phyloP scores from a whole-genome alignment of 2,329 filamentous ascomycete species.

The Whalleya microplaca region DNA sequence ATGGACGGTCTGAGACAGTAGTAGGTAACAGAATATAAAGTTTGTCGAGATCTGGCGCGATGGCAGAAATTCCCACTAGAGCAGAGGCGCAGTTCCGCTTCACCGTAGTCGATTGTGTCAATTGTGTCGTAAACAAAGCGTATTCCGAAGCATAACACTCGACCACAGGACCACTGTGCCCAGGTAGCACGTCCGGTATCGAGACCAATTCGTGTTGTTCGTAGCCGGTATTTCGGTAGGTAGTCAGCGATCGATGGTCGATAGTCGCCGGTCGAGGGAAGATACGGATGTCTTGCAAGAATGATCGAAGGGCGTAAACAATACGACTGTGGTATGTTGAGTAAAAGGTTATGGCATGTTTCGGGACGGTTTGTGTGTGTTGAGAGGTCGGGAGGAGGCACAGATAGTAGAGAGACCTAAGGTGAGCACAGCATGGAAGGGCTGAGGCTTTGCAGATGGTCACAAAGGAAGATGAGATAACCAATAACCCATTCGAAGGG shows the following conservation, averaged over 20 bases:
- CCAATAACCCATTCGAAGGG: background rate
- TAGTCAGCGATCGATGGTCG: constrained; percentile 6
- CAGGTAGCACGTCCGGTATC: constrained; percentile 5
- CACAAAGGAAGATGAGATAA: too few relatives aligned
- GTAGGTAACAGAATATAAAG: constrained; percentile 2
- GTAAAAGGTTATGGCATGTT: constrained; percentile 25
- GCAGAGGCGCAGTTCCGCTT: constrained; percentile 20
- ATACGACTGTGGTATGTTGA: constrained; percentile 22
- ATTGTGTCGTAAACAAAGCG: too few relatives aligned
- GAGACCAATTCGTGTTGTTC: constrained; percentile 12
- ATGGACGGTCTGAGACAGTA: background rate
- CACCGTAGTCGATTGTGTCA: constrained; percentile 1
- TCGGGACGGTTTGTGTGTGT: constrained; percentile 22
- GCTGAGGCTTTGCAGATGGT: constrained; percentile 20
- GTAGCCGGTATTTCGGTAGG: too few relatives aligned
- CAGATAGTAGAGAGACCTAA: constrained; percentile 6
- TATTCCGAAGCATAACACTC: constrained; percentile 1
- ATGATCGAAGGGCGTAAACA: constrained; percentile 20
- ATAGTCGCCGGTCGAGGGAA: constrained; percentile 1
- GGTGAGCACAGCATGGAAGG: constrained; percentile 7
- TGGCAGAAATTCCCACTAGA: constrained; percentile 14
- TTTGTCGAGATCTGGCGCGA: background rate
- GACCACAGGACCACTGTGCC: constrained; percentile 3
- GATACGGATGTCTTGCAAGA: constrained; percentile 17
- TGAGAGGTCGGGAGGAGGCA: constrained; percentile 18